Evolutionary conservation across 148 eudicot species (phyloP), one percentile per base, ranked within the genome.

Genomic region (Vaccinium myrtillus): DNA sequence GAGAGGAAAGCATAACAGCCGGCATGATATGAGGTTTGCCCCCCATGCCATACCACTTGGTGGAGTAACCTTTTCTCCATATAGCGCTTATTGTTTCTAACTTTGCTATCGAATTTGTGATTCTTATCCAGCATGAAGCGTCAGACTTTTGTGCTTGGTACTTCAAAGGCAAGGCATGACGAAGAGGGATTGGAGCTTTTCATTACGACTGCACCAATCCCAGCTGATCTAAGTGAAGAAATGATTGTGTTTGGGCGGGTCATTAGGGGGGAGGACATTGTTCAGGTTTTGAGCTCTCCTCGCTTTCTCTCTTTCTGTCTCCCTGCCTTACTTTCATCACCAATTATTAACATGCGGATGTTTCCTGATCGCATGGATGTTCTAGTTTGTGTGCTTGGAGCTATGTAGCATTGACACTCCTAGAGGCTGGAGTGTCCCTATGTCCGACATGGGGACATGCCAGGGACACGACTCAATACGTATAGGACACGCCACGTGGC

Each of bases 91-190:
- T 50, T 2, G 36, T 27, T 25, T 61, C 30, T 81, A 74, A 79
- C 25, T 43, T 16, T 74, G 63, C 77, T 18, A 79, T 27, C 77
- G 19, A 75, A 56, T 14, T 80, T 80, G 6, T 61, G 61, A 50
- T 78, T 59, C 13, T 23, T 69, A 23, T 82, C 82, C 94, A 97
- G 99, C 83, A 86, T 92, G 87, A 97, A 97, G 94, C 99, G 92
- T 82, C 98, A 95, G 89, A 96, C 99, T 1, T 97, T 97, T 89
- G 95, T 97, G 96, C 91, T 97, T 75, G 98, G 98, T 75, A 97
- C 99, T 69, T 94, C 98, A 23, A 97, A 93, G 91, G 75, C 73
- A 63, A 97, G 87, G 87, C 90, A 81, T 50, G 94, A 93, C 46
- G 87, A 78, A 56, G 94, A 85, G 83, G 93, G 86, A 75, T 95